phyloP scores from a whole-genome alignment of 768 basidiomycete species.

The Trametes gibbosa region DNA sequence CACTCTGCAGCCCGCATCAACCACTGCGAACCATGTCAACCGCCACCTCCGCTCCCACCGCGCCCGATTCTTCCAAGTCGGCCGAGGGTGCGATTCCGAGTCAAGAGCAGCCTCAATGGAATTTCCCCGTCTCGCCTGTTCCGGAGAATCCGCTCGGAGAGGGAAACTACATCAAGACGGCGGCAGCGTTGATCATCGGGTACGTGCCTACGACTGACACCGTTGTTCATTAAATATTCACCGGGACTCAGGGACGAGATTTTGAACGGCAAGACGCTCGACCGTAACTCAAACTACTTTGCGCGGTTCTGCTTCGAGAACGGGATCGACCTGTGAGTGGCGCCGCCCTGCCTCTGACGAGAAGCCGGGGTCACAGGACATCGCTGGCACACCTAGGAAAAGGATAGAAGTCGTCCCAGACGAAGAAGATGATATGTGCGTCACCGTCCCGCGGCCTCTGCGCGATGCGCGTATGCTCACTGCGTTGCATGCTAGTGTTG shows the following conservation, averaged over 20 bases:
- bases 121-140: conserved; percentile 54
- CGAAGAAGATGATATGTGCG: conserved; percentile 86
- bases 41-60: neutral
- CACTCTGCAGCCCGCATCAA: neutral
- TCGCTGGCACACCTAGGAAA: conserved; percentile 47
- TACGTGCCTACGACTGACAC: conserved; percentile 30
- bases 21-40: neutral
- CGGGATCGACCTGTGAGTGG: conserved; percentile 69
- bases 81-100: neutral
- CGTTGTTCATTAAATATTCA: neutral
- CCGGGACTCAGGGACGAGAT: conserved; percentile 71
- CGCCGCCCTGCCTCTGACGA: neutral
- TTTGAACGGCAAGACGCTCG: conserved; percentile 86
- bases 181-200: conserved; percentile 78
- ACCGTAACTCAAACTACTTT: conserved; percentile 82
- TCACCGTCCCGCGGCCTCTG: neutral
- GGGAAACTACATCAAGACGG: conserved; percentile 67
- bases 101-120: conserved; percentile 19
- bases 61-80: neutral
- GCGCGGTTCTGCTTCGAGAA: conserved; percentile 88
- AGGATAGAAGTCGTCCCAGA: conserved; percentile 91
- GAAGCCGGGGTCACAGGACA: conserved; percentile 9
- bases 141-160: conserved; percentile 68
- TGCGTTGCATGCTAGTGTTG: conserved; percentile 47
- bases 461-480: neutral